Percentiles rank a stretch among this genome's conserved stretches.
These are phyloP conservation scores for Biancaea sappan DNA, from an alignment of 306 rosid species.

Conservation along the genomic window DNA sequence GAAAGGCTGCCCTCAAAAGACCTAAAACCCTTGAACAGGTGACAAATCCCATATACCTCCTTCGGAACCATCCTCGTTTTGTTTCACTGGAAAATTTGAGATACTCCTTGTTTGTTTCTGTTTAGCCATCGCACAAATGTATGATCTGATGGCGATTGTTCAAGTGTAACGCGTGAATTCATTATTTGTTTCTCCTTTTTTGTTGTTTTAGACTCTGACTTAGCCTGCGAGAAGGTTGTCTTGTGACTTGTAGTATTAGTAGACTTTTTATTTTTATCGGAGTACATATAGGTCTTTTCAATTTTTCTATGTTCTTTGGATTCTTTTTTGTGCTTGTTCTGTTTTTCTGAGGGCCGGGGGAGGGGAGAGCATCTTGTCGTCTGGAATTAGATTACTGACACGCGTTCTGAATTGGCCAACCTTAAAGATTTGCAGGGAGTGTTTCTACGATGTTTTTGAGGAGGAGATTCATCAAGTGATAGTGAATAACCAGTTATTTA, in stretches of 20 bases:
- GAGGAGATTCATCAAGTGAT: conserved; percentile 82
- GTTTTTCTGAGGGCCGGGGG: background rate
- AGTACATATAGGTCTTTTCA: background rate
- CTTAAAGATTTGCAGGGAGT: conserved; percentile 69
- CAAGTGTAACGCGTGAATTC: background rate
- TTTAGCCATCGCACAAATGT: background rate
- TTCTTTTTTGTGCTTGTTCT: background rate
- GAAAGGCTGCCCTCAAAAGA: conserved; percentile 75
- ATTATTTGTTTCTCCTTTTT: background rate
- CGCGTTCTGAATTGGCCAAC: background rate
- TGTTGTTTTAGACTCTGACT: background rate
- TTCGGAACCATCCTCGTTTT: background rate
- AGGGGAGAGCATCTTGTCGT: background rate
- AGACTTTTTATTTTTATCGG: background rate
- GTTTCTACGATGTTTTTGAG: conserved; percentile 86
- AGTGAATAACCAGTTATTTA: conserved; percentile 56
- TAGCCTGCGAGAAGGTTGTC: too few species aligned
- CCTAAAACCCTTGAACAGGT: conserved; percentile 90
- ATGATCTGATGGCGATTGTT: background rate
- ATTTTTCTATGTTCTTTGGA: background rate
- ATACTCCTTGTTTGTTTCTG: background rate
- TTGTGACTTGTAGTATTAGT: background rate
- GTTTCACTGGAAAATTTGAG: background rate
- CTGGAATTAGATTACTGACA: background rate
- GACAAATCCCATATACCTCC: background rate